These are phyloP conservation scores for Porcisia hertigi DNA, from an alignment of 208 protist genomes.

Conservation along the genomic window DNA sequence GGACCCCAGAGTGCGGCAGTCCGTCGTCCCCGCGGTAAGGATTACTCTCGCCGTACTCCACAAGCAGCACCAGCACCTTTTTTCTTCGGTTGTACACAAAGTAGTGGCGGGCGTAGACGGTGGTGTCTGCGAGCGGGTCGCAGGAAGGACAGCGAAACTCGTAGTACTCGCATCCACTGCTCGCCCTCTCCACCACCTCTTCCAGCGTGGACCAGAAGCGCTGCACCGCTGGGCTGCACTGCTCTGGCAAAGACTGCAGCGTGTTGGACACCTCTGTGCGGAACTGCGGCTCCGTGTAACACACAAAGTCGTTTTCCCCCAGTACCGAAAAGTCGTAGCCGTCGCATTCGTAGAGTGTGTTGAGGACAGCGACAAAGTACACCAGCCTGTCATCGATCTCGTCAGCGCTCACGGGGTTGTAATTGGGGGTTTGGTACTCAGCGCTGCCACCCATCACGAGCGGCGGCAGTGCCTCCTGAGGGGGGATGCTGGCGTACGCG, in stretches of 20 bases:
- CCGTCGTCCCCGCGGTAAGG: conserved; percentile 68
- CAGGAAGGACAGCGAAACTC: conserved; percentile 70
- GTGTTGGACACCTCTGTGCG: conserved; percentile 43
- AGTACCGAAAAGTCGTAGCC: conserved; percentile 84
- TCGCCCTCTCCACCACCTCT: conserved; percentile 49
- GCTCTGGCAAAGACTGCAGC: conserved; percentile 49
- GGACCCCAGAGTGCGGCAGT: conserved; percentile 14
- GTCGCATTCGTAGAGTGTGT: conserved; percentile 68
- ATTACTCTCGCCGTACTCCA: conserved; percentile 68
- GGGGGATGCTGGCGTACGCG: conserved; percentile 15
- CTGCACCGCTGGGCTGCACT: conserved; percentile 50
- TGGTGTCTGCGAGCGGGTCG: conserved; percentile 52
- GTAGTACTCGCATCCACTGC: conserved; percentile 70
- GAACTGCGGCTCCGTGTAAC: conserved; percentile 47
- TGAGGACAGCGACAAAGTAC: conserved; percentile 71
- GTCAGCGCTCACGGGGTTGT: conserved; percentile 25
- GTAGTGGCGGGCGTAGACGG: conserved; percentile 68
- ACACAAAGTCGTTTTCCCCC: conserved; percentile 64
- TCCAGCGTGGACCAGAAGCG: conserved; percentile 60
- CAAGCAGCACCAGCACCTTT: conserved; percentile 62
- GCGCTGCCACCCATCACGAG: conserved; percentile 14
- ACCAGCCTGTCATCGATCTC: conserved; percentile 72
- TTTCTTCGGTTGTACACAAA: conserved; percentile 69
- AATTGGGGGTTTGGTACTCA: neutral
- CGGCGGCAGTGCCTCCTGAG: conserved; percentile 33